Conservation (phyloP, 495 filamentous ascomycete species). For the Friedmanniomyces endolithicus region DNA sequence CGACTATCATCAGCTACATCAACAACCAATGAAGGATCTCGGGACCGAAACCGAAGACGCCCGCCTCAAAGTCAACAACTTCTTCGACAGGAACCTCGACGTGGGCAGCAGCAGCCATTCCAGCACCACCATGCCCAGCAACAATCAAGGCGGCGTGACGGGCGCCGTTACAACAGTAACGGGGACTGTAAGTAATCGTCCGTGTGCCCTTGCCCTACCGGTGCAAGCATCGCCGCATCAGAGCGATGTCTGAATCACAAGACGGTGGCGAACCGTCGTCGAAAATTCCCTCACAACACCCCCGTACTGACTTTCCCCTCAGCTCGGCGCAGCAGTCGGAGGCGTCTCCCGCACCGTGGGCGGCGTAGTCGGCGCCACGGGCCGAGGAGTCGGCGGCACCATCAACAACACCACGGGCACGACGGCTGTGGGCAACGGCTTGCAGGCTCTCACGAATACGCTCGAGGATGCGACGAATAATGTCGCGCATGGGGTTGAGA, state of each 20-base stretch:
- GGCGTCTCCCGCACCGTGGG: constrained; percentile 13
- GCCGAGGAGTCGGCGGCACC: constrained; percentile 9
- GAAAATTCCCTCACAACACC: too few species aligned
- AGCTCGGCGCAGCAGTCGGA: constrained; percentile 14
- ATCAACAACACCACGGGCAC: constrained; percentile 16
- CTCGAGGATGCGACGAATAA: constrained; percentile 10
- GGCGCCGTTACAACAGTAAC: constrained; percentile 7
- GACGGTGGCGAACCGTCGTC: too few species aligned
- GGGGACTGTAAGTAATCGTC: constrained; percentile 8
- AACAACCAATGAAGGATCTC: neutral
- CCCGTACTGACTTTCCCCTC: neutral
- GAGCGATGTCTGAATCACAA: too few species aligned
- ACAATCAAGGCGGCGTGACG: constrained; percentile 4
- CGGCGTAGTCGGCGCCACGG: constrained; percentile 13
- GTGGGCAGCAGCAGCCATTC: neutral
- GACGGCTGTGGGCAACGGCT: constrained; percentile 4
- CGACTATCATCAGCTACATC: too few species aligned
- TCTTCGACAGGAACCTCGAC: constrained; percentile 1
- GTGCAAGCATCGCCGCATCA: too few species aligned
- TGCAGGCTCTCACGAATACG: constrained; percentile 6
- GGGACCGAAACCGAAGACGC: neutral
- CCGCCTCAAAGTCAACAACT: constrained; percentile 5
- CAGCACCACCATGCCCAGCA: constrained; percentile 1
- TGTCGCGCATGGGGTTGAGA: constrained; percentile 7
- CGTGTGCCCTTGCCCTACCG: too few species aligned